Evolutionary conservation across 2,329 filamentous ascomycete species (phyloP).

Genomic region (Aspergillus spinulosporus): DNA sequence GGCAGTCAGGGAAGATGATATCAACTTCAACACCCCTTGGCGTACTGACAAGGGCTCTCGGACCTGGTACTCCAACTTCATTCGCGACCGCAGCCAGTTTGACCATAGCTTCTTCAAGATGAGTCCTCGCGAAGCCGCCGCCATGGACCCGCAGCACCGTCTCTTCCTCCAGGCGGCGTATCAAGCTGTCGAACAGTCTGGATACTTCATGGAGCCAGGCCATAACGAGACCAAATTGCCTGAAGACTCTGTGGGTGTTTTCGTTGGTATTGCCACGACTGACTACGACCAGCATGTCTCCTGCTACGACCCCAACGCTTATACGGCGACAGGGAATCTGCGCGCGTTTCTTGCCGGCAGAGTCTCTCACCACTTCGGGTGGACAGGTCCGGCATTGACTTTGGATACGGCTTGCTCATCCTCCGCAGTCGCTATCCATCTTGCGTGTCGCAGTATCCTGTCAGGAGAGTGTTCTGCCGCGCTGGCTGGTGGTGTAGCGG

Average conservation of each 20-base stretch:
- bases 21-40: slow-evolving; percentile 6
- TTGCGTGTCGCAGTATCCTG: slow-evolving; percentile 25
- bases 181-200: slow-evolving; percentile 34
- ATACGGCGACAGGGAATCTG: slow-evolving; percentile 24
- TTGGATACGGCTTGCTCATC: slow-evolving; percentile 48
- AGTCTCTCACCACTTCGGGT: slow-evolving; percentile 47
- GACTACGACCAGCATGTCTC: slow-evolving; percentile 34
- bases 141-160: slow-evolving; percentile 35
- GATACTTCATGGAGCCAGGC: slow-evolving; percentile 24
- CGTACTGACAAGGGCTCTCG: background rate
- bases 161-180: slow-evolving; percentile 32
- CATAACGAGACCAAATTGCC: background rate
- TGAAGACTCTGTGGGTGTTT: slow-evolving; percentile 27
- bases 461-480: slow-evolving; percentile 27
- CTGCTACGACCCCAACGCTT: slow-evolving; percentile 33
- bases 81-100: slow-evolving; percentile 24
- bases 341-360: slow-evolving; percentile 27
- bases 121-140: slow-evolving; percentile 26
- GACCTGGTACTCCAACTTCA: slow-evolving; percentile 20
- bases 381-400: slow-evolving; percentile 37
- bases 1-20: slow-evolving; percentile 6
- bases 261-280: slow-evolving; percentile 25
- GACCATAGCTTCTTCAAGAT: slow-evolving; percentile 37
- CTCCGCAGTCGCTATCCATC: slow-evolving; percentile 38
- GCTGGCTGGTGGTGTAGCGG: slow-evolving; percentile 40